Evolutionary conservation across 2,329 filamentous ascomycete species (phyloP), one percentile per base, ranked within the genome.

Genomic region (Xylogone sp.): DNA sequence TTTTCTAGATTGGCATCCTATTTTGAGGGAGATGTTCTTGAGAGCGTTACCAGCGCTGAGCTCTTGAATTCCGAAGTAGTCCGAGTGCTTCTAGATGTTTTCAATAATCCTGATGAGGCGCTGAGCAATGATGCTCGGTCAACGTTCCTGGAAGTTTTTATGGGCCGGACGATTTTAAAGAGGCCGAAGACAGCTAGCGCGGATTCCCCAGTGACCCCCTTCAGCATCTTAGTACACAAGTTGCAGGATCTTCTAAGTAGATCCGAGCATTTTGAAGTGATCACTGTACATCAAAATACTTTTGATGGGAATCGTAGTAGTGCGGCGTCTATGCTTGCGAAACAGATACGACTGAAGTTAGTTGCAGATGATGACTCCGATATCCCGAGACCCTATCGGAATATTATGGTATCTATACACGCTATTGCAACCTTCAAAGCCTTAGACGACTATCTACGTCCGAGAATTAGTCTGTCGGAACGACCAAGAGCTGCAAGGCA

Each of bases 401-500:
- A 93, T 59, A 95, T 99, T 56, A 97, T 97, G 87, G 94, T 99
- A 1, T 96, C 91, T 0, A 99, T 99, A 52, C 94, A 99, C 68
- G 94, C 94, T 16, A 97, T 99, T 63, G 93, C 94, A 2, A 97
- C 92, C 0, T 97, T 99, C 75, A 97, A 97, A 68, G 89, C 93
- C 0, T 74, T 99, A 21, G 94, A 97, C 65, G 94, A 99, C 66
- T 99, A 97, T 68, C 77, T 99, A 43, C 86, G 94, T 34, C 94
- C 94, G 7, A 83, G 93, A 54, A 96, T 99, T 53, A 90, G 79
- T 62, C 68, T 94, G 13, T 84, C 88, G 2, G 91, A 96, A 56
- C 83, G 89, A 19, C 82, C 88, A 12, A 79, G 85, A 43, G 75
- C 74, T 9, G 76, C 79, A 24, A 79, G 86, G 56, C 72, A 71